phyloP scores from a whole-genome alignment of 768 basidiomycete species.

The Lactarius deliciosus region DNA sequence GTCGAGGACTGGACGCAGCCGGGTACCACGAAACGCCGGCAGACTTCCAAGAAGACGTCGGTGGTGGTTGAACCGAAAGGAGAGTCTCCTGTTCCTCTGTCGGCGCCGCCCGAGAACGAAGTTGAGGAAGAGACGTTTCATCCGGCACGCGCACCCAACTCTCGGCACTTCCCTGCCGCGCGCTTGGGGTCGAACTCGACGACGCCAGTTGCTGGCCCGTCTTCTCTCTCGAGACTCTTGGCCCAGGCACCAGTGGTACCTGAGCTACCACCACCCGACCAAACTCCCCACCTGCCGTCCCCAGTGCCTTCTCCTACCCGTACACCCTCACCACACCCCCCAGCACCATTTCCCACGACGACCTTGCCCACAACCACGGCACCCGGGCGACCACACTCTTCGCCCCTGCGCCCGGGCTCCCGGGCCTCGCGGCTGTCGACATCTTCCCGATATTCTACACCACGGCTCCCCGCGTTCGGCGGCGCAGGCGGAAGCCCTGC shows the following conservation, averaged over 20 bases:
- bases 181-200: conserved; percentile 67
- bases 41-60: conserved; percentile 51
- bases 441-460: conserved; percentile 65
- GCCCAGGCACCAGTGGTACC: conserved; percentile 59
- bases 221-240: conserved; percentile 74
- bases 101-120: conserved; percentile 66
- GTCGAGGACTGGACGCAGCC: conserved; percentile 93
- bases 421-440: conserved; percentile 68
- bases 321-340: conserved; percentile 36
- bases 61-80: conserved; percentile 38
- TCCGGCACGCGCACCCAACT: conserved; percentile 62
- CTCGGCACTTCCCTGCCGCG: conserved; percentile 57
- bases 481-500: conserved; percentile 63
- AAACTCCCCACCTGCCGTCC: conserved; percentile 22
- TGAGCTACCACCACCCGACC: conserved; percentile 38
- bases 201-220: conserved; percentile 70
- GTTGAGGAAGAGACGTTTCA: conserved; percentile 74
- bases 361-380: conserved; percentile 3
- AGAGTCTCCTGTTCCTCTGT: conserved; percentile 47
- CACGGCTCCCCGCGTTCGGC: conserved; percentile 60
- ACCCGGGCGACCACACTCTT: conserved; percentile 22
- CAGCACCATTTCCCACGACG: conserved; percentile 9
- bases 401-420: conserved; percentile 67
- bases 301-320: conserved; percentile 28
- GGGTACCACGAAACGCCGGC: conserved; percentile 57